phyloP scores from a whole-genome alignment of 2,329 filamentous ascomycete species.

The Scortechinia acanthostroma region DNA sequence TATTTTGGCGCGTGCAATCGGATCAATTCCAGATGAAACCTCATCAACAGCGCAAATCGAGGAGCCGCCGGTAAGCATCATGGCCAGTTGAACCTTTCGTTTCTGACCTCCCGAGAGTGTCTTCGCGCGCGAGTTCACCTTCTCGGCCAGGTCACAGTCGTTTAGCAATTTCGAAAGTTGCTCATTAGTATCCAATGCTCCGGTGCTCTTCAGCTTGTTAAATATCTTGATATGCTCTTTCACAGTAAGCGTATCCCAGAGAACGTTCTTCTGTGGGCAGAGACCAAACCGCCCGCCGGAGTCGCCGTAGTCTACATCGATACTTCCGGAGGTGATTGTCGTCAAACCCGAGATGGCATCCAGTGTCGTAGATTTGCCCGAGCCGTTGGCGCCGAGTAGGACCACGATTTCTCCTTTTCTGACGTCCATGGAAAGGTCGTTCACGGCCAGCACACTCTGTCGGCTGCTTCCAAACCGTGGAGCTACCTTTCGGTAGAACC shows the following conservation, averaged over 20 bases:
- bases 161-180: conserved; percentile 56
- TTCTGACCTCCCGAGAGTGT: conserved; percentile 88
- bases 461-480: too few relatives aligned
- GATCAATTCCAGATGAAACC: conserved; percentile 81
- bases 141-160: conserved; percentile 69
- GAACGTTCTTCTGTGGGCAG: conserved; percentile 86
- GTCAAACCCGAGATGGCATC: conserved; percentile 81
- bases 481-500: too few relatives aligned
- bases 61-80: conserved; percentile 90
- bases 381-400: conserved; percentile 81
- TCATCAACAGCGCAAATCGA: conserved; percentile 87
- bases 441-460: conserved; percentile 69
- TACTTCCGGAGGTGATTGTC: conserved; percentile 68
- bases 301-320: conserved; percentile 71
- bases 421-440: conserved; percentile 65
- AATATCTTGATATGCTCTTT: conserved; percentile 80
- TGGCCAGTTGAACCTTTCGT: conserved; percentile 81
- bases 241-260: conserved; percentile 84
- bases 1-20: conserved; percentile 77
- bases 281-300: conserved; percentile 77
- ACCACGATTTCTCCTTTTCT: conserved; percentile 77
- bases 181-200: too few relatives aligned
- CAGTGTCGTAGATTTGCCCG: conserved; percentile 82
- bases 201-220: conserved; percentile 69
- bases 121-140: conserved; percentile 64